Evolutionary conservation across 257 asterid species (phyloP).

Genomic region (Gynochthodes officinalis): DNA sequence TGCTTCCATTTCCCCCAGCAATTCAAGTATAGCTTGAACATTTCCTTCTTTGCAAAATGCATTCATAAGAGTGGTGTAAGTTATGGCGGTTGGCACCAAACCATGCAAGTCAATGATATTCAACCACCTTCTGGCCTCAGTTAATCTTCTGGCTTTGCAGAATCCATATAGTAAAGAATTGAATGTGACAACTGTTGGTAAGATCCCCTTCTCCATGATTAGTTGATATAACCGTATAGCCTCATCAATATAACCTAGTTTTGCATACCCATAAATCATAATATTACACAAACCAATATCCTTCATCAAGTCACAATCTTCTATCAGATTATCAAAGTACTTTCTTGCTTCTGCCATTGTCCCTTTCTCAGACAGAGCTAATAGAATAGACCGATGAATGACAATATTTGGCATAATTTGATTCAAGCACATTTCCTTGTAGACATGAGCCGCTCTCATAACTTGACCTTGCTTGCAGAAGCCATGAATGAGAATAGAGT

Average conservation of each 20-base stretch:
- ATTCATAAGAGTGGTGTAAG: constrained; percentile 72
- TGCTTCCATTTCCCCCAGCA: constrained; percentile 54
- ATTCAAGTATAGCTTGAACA: constrained; percentile 29
- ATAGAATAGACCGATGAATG: constrained; percentile 45
- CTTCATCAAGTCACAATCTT: constrained; percentile 30
- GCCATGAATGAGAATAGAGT: constrained; percentile 56
- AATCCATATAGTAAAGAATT: constrained; percentile 65
- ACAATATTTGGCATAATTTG: constrained; percentile 33
- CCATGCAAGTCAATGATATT: constrained; percentile 36
- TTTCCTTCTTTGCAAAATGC: constrained; percentile 55
- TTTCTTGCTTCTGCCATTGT: constrained; percentile 51
- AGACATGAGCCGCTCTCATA: constrained; percentile 40
- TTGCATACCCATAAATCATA: constrained; percentile 60
- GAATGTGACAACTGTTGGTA: constrained; percentile 61
- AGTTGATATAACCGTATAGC: constrained; percentile 42
- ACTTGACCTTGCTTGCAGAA: constrained; percentile 67
- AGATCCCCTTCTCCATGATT: constrained; percentile 51
- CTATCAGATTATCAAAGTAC: constrained; percentile 45
- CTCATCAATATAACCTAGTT: constrained; percentile 55
- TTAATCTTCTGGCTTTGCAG: constrained; percentile 47
- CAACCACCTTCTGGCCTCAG: constrained; percentile 43
- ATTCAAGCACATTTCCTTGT: constrained; percentile 45
- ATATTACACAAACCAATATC: constrained; percentile 63
- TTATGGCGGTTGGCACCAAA: constrained; percentile 50
- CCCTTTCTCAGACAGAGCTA: constrained; percentile 51